Base-by-base conservation (phyloP, 352 stramenopile genomes). In the Thraustotheca clavata region DNA sequence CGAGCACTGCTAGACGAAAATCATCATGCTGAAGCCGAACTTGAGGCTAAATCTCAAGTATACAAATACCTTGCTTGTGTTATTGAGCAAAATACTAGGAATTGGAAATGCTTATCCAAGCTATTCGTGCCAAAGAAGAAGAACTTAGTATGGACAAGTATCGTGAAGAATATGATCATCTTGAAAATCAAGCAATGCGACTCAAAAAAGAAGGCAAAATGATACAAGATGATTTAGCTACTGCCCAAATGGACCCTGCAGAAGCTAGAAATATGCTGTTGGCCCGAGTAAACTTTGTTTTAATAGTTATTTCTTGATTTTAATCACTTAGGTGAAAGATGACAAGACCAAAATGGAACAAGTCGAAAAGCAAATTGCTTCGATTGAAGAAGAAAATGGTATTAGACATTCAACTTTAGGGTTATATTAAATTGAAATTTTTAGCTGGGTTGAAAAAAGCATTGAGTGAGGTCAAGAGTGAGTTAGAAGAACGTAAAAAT, bases 201-300 rank as follows among this genome's bases (percentile, higher is more conserved):
- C 71, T 96, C 6, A 77, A 89, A 41, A 89, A 87, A 29, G 86
- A 97, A 46, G 75, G 76, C 16, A 77, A 89, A n/a, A 71, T 68
- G n/a, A 73, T 89, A 0, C 74, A 89, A 36, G 82, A 91, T 27
- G 88, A 97, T 52, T 76, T 91, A 1, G 78, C 79, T 52, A 92
- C 88, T 24, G 82, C 85, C 22, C 76, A 87, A n/a, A 92, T 96
- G 86, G 85, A 96, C 47, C 89, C 88, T 8, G 89, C 88, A 52
- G 85, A 94, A 57, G 87, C 87, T 12, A 83, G 85, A 22, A 78
- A 79, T 9, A 77, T 88, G 33, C 59, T 96, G 31, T 71, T 95
- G 1, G 81, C 60, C 4, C 31, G 50, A 16, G 60, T 67, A 49
- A 46, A 12, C 47, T 1, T 11, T 18, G 31, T 5, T 39, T 3